phyloP scores from a whole-genome alignment of 2,329 filamentous ascomycete species.

The Aspergillus vadensis region DNA sequence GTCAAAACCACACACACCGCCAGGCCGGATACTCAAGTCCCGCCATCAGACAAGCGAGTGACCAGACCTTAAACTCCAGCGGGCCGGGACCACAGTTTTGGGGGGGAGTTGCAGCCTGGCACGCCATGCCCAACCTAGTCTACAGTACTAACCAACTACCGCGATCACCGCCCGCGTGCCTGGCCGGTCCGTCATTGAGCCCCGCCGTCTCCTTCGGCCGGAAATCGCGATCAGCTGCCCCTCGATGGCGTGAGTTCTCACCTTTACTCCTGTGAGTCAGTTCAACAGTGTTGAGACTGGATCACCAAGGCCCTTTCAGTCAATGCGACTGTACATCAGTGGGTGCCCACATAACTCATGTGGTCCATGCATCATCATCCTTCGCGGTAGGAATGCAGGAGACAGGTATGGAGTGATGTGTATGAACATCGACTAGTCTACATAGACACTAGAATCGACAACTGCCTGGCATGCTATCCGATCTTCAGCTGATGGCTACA shows the following conservation, averaged over 20 bases:
- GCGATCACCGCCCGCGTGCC: constrained; percentile 7
- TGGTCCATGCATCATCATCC: neutral
- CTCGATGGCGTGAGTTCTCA: constrained; percentile 20
- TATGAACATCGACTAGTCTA: neutral
- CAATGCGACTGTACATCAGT: neutral
- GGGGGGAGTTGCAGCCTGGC: neutral
- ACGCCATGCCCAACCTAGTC: constrained; percentile 1
- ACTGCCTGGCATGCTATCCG: constrained; percentile 10
- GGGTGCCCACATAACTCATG: neutral
- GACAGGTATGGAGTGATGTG: neutral
- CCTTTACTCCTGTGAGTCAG: neutral
- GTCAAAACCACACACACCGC: neutral
- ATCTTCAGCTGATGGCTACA: neutral
- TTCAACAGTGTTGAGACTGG: neutral
- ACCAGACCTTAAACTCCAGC: constrained; percentile 7
- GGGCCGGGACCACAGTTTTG: constrained; percentile 2
- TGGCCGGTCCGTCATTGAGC: constrained; percentile 8
- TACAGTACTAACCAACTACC: constrained; percentile 1
- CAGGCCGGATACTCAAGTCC: constrained; percentile 10
- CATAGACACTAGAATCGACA: neutral
- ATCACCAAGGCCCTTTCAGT: neutral
- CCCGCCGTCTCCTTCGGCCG: constrained; percentile 17
- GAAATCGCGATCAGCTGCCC: constrained; percentile 13
- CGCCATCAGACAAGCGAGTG: constrained; percentile 16
- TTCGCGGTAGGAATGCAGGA: neutral